phyloP scores from a whole-genome alignment of 352 stramenopile genomes.

The Pythium guiyangense region DNA sequence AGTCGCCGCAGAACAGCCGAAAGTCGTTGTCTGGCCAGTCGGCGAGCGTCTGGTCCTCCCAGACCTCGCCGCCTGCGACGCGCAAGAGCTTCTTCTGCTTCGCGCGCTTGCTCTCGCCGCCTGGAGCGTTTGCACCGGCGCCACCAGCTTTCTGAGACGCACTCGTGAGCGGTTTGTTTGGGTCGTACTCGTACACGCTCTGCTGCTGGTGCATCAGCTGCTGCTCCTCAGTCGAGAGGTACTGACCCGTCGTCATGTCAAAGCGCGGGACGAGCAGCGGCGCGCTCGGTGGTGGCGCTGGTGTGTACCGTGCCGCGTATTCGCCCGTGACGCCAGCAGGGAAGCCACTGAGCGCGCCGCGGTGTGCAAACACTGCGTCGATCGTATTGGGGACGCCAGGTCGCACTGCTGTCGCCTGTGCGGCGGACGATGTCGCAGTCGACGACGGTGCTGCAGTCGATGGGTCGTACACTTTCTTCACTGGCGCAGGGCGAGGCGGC shows the following conservation, averaged over 20 bases:
- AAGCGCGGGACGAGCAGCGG: conserved; percentile 29
- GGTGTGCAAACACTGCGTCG: conserved; percentile 38
- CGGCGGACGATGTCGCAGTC: background rate
- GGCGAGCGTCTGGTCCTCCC: conserved; percentile 89
- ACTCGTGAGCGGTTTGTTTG: conserved; percentile 36
- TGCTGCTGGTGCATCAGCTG: conserved; percentile 81
- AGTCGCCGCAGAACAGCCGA: conserved; percentile 93
- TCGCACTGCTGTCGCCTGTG: too few species aligned
- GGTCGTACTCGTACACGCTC: conserved; percentile 83
- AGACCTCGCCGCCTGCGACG: conserved; percentile 84
- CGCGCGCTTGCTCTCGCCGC: background rate
- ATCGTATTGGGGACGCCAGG: conserved; percentile 38
- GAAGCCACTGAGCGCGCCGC: conserved; percentile 67
- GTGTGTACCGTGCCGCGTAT: conserved; percentile 20
- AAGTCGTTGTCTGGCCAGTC: conserved; percentile 97
- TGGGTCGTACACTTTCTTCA: conserved; percentile 18
- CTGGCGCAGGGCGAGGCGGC: conserved; percentile 50
- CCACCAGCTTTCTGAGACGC: too few species aligned
- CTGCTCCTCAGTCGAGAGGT: conserved; percentile 67
- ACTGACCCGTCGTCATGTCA: conserved; percentile 64
- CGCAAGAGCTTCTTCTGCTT: conserved; percentile 57
- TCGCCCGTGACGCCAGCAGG: conserved; percentile 48
- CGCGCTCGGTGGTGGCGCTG: background rate
- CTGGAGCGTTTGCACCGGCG: background rate
- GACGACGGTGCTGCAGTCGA: background rate